Evolutionary conservation across 2,329 filamentous ascomycete species (phyloP).

Genomic region (Coleophoma eucalyptorum): DNA sequence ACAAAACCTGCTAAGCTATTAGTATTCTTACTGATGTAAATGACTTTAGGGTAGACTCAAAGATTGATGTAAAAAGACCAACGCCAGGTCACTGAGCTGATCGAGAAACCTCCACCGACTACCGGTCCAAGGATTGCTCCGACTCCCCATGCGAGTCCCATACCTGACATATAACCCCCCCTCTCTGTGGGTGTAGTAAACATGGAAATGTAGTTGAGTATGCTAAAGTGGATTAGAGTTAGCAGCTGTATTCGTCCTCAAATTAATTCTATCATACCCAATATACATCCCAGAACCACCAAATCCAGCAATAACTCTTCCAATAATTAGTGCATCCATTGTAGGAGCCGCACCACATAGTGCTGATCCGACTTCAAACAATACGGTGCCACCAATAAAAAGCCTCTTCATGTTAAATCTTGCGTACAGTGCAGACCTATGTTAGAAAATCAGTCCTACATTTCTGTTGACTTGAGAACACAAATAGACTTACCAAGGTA

Average conservation of each 20-base stretch:
- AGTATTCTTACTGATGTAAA: background rate
- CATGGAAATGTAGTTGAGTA: conserved; percentile 23
- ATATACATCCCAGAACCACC: conserved; percentile 38
- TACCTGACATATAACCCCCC: conserved; percentile 26
- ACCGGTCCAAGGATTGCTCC: conserved; percentile 36
- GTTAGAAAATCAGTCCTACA: background rate
- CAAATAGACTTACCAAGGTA: conserved; percentile 6
- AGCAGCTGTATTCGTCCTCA: background rate
- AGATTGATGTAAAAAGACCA: conserved; percentile 33
- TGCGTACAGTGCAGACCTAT: conserved; percentile 9
- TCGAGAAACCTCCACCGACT: conserved; percentile 30
- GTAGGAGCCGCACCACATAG: conserved; percentile 24
- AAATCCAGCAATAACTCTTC: conserved; percentile 35
- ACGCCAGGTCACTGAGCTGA: conserved; percentile 26
- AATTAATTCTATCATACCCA: conserved; percentile 15
- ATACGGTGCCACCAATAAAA: conserved; percentile 11
- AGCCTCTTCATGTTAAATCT: conserved; percentile 20
- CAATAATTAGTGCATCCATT: conserved; percentile 38
- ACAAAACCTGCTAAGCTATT: conserved; percentile 44
- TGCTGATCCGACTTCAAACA: conserved; percentile 19
- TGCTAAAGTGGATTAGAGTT: background rate
- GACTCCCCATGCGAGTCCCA: conserved; percentile 30
- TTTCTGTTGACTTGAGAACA: background rate
- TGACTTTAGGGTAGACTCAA: background rate
- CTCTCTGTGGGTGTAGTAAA: conserved; percentile 28